Evolutionary conservation across 768 basidiomycete species (phyloP).

Genomic region (Psilocybe cubensis): DNA sequence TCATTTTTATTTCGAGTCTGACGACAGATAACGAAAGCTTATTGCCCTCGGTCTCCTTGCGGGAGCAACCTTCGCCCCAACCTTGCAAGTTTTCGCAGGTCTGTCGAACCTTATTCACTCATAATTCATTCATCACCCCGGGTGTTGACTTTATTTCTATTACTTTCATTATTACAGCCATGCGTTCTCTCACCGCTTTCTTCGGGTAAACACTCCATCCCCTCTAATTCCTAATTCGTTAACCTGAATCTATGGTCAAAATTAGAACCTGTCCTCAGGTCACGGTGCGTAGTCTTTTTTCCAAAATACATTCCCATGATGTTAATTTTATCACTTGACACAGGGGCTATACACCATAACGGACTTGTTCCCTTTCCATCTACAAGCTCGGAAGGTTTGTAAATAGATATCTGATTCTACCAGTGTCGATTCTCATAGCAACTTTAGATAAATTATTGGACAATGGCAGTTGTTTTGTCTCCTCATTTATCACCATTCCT

Average conservation of each 20-base stretch:
- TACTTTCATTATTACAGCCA: conserved; percentile 33
- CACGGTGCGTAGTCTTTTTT: conserved; percentile 40
- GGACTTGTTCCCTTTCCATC: conserved; percentile 70
- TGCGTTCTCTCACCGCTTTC: conserved; percentile 62
- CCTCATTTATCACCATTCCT: conserved; percentile 68
- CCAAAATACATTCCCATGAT: background rate
- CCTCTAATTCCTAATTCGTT: background rate
- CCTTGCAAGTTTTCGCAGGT: conserved; percentile 49
- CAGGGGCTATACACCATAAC: conserved; percentile 64
- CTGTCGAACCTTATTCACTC: background rate
- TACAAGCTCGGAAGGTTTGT: conserved; percentile 63
- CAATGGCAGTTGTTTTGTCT: conserved; percentile 72
- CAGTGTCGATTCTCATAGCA: background rate
- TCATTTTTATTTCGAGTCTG: background rate
- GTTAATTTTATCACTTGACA: background rate
- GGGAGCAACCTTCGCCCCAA: conserved; percentile 38
- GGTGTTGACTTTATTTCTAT: background rate
- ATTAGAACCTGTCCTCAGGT: conserved; percentile 64
- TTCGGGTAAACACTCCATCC: conserved; percentile 46
- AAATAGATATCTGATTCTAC: background rate
- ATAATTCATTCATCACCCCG: background rate
- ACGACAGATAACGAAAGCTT: background rate
- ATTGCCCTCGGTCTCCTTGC: conserved; percentile 9
- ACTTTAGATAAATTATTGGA: conserved; percentile 68
- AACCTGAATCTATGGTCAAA: background rate